These are phyloP conservation scores for Tylopilus plumbeoviolaceoides DNA, from an alignment of 768 basidiomycete genomes.

Conservation along the genomic window DNA sequence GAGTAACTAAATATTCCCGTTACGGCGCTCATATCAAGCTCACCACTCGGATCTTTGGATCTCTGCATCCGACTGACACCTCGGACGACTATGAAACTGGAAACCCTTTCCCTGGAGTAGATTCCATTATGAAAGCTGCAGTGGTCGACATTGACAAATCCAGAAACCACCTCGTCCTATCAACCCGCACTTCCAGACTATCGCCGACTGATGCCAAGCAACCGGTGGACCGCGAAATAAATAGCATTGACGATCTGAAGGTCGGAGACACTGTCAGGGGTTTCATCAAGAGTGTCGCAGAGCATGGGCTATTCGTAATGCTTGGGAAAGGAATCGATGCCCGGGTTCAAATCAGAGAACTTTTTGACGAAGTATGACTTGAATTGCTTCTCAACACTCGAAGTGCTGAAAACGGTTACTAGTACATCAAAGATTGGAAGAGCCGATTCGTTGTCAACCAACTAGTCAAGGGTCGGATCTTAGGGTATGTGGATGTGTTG, in stretches of 20 bases:
- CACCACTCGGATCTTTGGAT: conserved; percentile 63
- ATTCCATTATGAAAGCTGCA: conserved; percentile 63
- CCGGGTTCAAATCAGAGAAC: conserved; percentile 88
- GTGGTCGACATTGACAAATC: conserved; percentile 67
- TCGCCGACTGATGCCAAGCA: conserved; percentile 44
- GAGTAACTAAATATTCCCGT: conserved; percentile 69
- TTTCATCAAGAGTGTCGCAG: conserved; percentile 82
- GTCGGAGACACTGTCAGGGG: conserved; percentile 78
- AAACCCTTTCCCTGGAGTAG: conserved; percentile 53
- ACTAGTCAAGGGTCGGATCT: conserved; percentile 80
- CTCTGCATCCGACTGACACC: conserved; percentile 76
- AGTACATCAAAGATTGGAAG: conserved; percentile 98
- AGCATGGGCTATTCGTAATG: conserved; percentile 86
- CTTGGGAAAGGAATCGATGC: conserved; percentile 83
- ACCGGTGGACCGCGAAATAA: conserved; percentile 68
- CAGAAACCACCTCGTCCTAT: conserved; percentile 70
- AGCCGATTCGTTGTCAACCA: conserved; percentile 73
- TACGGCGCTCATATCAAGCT: conserved; percentile 79
- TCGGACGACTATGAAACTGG: conserved; percentile 73
- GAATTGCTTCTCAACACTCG: neutral
- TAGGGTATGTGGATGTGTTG: conserved; percentile 48
- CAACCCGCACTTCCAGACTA: conserved; percentile 72
- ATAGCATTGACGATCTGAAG: conserved; percentile 55
- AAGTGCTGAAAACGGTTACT: conserved; percentile 12
- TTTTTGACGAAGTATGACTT: conserved; percentile 72